phyloP scores from a whole-genome alignment of 2,329 filamentous ascomycete species.

The Colletotrichum plurivorum region DNA sequence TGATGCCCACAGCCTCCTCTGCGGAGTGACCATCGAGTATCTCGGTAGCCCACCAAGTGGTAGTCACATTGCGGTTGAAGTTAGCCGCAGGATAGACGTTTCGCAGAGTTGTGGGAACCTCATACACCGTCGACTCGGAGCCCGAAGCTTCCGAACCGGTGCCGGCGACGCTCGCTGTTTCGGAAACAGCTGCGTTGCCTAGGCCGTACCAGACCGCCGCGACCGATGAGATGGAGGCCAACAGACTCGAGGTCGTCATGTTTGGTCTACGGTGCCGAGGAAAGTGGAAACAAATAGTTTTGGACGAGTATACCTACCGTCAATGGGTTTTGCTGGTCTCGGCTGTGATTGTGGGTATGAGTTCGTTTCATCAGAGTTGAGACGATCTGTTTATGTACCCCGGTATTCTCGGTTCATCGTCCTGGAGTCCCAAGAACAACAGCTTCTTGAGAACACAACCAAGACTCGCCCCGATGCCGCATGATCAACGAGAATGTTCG shows the following conservation, averaged over 20 bases:
- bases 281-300: too few relatives aligned
- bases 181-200: conserved; percentile 20
- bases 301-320: too few relatives aligned
- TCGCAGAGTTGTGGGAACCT: conserved; percentile 4
- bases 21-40: conserved; percentile 24
- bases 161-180: conserved; percentile 39
- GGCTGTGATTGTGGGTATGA: too few relatives aligned
- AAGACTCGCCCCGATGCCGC: too few relatives aligned
- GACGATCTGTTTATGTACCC: too few relatives aligned
- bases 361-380: too few relatives aligned
- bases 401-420: too few relatives aligned
- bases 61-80: conserved; percentile 41
- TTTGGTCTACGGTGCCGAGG: conserved; percentile 25
- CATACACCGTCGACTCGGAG: conserved; percentile 4
- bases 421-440: too few relatives aligned
- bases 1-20: not conserved
- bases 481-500: too few relatives aligned
- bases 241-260: conserved; percentile 54
- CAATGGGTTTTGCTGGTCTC: too few relatives aligned
- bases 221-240: conserved; percentile 33
- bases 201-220: conserved; percentile 21
- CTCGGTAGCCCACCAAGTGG: conserved; percentile 37
- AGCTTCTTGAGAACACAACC: too few relatives aligned
- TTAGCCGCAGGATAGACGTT: conserved; percentile 38
- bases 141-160: conserved; percentile 42